Evolutionary conservation across 1,284 basidiomycete genomes (phyloP).

Genomic region (Puccinia coronata): DNA sequence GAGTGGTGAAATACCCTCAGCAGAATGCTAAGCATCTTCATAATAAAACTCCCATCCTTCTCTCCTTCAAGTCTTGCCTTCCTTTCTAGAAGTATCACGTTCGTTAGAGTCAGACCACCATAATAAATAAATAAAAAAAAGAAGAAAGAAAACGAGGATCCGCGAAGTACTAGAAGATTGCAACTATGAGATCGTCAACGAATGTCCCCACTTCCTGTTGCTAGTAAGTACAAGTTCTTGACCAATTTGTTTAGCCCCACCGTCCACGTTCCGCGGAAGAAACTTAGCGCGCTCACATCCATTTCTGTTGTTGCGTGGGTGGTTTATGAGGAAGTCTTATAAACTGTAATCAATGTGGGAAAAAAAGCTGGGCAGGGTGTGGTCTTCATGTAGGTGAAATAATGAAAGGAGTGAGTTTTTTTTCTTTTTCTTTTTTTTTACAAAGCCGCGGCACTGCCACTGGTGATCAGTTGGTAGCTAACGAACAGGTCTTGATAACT

Average conservation of each 20-base stretch:
- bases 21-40: too few species aligned
- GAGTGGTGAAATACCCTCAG: too few species aligned
- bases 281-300: not conserved
- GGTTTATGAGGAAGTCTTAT: not conserved
- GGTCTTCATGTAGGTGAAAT: not conserved
- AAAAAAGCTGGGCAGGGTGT: not conserved
- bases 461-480: too few species aligned
- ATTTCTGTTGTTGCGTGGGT: not conserved
- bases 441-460: too few species aligned
- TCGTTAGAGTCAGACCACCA: not conserved
- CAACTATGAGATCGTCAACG: not conserved
- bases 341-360: not conserved
- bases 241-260: not conserved
- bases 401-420: not conserved
- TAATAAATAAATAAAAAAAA: too few species aligned
- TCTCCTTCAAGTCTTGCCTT: too few species aligned
- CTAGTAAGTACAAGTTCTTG: constrained; percentile 1
- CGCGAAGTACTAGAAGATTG: not conserved
- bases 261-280: not conserved
- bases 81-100: not conserved
- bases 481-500: too few species aligned
- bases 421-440: not conserved
- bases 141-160: not conserved
- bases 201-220: not conserved
- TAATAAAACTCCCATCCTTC: too few species aligned